Percentiles rank a stretch among this genome's conserved stretches.
phyloP scores from a whole-genome alignment of 306 rosid genomes.

The Citrullus amarus region DNA sequence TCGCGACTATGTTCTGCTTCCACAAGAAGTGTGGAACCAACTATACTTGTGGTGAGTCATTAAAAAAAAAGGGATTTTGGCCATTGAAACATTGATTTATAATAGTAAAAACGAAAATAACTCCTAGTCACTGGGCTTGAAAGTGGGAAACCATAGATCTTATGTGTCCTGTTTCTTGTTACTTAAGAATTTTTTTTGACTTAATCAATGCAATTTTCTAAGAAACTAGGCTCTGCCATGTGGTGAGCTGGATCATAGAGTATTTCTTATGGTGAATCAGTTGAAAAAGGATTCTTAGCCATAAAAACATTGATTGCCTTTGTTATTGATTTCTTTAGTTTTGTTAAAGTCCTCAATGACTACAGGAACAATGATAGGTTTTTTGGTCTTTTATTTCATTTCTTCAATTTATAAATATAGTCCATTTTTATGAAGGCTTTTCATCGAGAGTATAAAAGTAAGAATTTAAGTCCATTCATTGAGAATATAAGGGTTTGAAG shows the following conservation, averaged over 20 bases:
- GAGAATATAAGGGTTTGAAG: too few relatives aligned
- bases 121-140: background rate
- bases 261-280: background rate
- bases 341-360: too few relatives aligned
- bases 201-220: background rate
- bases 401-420: background rate
- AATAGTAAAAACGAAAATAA: background rate
- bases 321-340: background rate
- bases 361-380: background rate
- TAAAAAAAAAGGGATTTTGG: background rate
- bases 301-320: background rate
- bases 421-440: background rate
- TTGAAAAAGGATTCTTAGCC: background rate
- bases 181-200: background rate
- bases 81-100: background rate
- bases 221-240: background rate
- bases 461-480: background rate
- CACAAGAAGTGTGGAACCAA: conserved; percentile 86
- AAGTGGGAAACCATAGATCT: background rate
- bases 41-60: conserved; percentile 33
- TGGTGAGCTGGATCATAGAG: background rate
- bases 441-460: background rate
- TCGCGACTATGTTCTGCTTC: conserved; percentile 89
- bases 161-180: background rate
- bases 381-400: background rate